These are phyloP conservation scores for Gracilaria caudata DNA, from an alignment of 23 red algal genomes.

Conservation along the genomic window DNA sequence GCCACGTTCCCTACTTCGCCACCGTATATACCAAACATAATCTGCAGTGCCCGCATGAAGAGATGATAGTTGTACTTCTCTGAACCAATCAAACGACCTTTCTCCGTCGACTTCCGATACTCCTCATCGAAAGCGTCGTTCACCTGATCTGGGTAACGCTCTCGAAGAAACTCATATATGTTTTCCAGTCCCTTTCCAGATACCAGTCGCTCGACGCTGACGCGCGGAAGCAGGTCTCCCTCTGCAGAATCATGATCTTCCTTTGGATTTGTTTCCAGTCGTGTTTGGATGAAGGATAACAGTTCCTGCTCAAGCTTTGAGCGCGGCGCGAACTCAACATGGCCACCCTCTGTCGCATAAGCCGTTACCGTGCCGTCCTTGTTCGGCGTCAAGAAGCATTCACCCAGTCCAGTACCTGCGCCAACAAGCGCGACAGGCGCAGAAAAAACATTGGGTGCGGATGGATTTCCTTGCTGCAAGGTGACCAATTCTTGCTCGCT, in stretches of 20 bases:
- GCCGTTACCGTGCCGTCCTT: conserved; percentile 62
- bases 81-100: conserved; percentile 72
- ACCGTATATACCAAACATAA: conserved; percentile 90
- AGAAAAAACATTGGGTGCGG: conserved; percentile 10
- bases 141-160: conserved; percentile 78
- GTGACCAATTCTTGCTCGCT: conserved; percentile 58
- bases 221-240: conserved; percentile 52
- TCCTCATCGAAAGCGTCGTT: conserved; percentile 63
- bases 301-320: conserved; percentile 83
- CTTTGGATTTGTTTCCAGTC: conserved; percentile 44
- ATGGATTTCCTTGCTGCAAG: conserved; percentile 76
- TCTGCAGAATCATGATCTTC: neutral
- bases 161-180: conserved; percentile 90
- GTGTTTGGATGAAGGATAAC: conserved; percentile 70
- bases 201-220: conserved; percentile 96
- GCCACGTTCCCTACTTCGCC: conserved; percentile 86
- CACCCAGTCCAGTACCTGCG: conserved; percentile 95
- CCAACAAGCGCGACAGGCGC: conserved; percentile 75
- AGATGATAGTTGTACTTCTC: conserved; percentile 85
- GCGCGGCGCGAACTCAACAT: conserved; percentile 96
- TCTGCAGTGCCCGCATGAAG: conserved; percentile 76
- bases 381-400: conserved; percentile 87
- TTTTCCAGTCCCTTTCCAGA: conserved; percentile 93
- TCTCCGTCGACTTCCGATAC: conserved; percentile 74
- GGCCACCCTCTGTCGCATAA: conserved; percentile 89